Evolutionary conservation across 257 asterid genomes (phyloP).

Genomic region (Apocynum venetum): DNA sequence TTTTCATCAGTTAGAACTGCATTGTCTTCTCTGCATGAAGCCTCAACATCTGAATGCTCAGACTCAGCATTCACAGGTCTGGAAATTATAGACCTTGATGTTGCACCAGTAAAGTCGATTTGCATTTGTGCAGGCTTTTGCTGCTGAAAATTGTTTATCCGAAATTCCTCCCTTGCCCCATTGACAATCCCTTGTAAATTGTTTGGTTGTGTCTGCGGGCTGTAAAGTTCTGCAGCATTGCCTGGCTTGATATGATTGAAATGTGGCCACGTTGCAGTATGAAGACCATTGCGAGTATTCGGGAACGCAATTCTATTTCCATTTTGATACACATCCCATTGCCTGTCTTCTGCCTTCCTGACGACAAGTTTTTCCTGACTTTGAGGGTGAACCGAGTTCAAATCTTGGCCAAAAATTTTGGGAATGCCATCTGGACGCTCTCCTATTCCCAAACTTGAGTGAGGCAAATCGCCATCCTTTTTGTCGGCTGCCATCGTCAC

Average conservation of each 20-base stretch:
- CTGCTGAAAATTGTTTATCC: constrained; percentile 39
- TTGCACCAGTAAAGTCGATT: constrained; percentile 57
- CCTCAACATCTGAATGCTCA: constrained; percentile 76
- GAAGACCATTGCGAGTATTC: constrained; percentile 43
- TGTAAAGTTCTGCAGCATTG: constrained; percentile 32
- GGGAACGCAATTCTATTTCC: constrained; percentile 38
- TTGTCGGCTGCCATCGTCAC: constrained; percentile 29
- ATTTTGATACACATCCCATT: constrained; percentile 31
- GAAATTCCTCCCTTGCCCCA: constrained; percentile 44
- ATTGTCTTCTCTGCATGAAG: constrained; percentile 52
- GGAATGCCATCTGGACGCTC: constrained; percentile 37
- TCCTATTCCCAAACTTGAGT: constrained; percentile 28
- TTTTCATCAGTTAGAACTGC: constrained; percentile 42
- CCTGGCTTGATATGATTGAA: constrained; percentile 33
- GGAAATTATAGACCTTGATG: constrained; percentile 42
- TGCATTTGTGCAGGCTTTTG: constrained; percentile 63
- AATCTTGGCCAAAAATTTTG: constrained; percentile 71
- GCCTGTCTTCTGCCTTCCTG: constrained; percentile 37
- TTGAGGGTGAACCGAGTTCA: constrained; percentile 31
- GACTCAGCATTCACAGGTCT: constrained; percentile 45
- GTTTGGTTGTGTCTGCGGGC: constrained; percentile 37
- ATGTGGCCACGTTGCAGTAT: constrained; percentile 37
- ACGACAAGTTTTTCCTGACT: constrained; percentile 40
- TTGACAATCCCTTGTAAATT: constrained; percentile 28
- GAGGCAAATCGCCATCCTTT: constrained; percentile 25